Evolutionary conservation across 331 rosid species (phyloP), one percentile per base, ranked within the genome.

Genomic region (Phaseolus coccineus): DNA sequence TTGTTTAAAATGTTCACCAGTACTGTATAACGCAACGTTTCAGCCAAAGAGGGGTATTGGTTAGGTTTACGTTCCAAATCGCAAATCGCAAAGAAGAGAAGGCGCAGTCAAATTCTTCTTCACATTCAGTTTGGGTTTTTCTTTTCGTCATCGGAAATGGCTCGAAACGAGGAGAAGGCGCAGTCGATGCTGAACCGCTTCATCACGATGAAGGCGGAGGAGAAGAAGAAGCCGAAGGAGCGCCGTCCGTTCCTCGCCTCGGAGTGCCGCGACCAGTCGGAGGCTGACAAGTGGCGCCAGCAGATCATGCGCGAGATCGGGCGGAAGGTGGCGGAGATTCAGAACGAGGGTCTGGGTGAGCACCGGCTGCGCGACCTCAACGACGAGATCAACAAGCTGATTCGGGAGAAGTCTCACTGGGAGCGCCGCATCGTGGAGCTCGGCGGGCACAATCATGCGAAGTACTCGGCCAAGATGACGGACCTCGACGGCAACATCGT

Each of bases 151-250:
- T 64, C 28, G 55, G 1, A 14, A 9, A 37, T 95, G 99, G 99
- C 97, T 81, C 91, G 97, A 1, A 95, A 95, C 55, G 98, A 95
- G 73, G 98, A 95, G 90, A 95, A 95, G 53, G 97, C 97, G 1
- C 97, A 95, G 81, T 95, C 98, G 0, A 95, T 92, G 98, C 97
- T 95, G 7, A 95, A 95, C 80, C 91, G 98, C 27, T 95, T 85
- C 90, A 85, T 95, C 68, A 5, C 97, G 8, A 83, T 88, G 72
- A 88, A 92, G 74, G 97, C 94, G 4, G 97, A 95, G 82, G 97
- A 92, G 87, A 92, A 92, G 87, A 92, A 92, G 93, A 95, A 95
- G 77, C 98, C 98, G 0, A 91, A 90, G 42, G 97, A 95, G 76
- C 98, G 97, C 1, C 94, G 98, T 3, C 98, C 98, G 1, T 95